These are phyloP conservation scores for Fagus crenata DNA, from an alignment of 306 rosid species.

Conservation along the genomic window DNA sequence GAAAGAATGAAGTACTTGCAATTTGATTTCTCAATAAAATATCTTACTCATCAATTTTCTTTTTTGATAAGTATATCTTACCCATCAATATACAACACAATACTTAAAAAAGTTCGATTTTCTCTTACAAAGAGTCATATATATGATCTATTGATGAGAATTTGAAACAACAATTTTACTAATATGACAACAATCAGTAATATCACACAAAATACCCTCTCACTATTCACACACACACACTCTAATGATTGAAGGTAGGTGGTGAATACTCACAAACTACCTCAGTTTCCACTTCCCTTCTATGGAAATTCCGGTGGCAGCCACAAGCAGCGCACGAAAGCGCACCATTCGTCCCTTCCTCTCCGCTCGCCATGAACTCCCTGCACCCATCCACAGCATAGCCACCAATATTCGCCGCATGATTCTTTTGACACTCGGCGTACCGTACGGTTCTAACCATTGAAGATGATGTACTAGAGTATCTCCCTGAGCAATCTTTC, in stretches of 20 bases:
- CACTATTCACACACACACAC: background rate
- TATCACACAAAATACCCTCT: background rate
- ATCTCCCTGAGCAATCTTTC: constrained; percentile 41
- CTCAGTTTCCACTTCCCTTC: constrained; percentile 75
- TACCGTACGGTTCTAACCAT: constrained; percentile 61
- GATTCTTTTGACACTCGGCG: constrained; percentile 88
- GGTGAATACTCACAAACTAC: constrained; percentile 94
- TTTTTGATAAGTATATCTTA: background rate
- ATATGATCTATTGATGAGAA: constrained; percentile 15
- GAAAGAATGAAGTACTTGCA: background rate
- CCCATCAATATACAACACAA: background rate
- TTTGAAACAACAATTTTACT: background rate
- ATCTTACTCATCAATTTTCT: background rate
- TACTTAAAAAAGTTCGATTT: background rate
- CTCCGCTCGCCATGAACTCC: constrained; percentile 72
- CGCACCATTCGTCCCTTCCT: constrained; percentile 55
- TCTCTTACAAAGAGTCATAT: constrained; percentile 11
- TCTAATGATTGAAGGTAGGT: constrained; percentile 41
- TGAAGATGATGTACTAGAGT: constrained; percentile 52
- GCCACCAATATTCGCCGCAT: constrained; percentile 85
- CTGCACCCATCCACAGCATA: constrained; percentile 91
- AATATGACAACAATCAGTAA: constrained; percentile 2
- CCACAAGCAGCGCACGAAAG: constrained; percentile 89
- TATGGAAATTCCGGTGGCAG: constrained; percentile 83
- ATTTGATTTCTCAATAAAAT: background rate